phyloP scores from a whole-genome alignment of 2,329 filamentous ascomycete genomes.

The Talaromyces sp. region DNA sequence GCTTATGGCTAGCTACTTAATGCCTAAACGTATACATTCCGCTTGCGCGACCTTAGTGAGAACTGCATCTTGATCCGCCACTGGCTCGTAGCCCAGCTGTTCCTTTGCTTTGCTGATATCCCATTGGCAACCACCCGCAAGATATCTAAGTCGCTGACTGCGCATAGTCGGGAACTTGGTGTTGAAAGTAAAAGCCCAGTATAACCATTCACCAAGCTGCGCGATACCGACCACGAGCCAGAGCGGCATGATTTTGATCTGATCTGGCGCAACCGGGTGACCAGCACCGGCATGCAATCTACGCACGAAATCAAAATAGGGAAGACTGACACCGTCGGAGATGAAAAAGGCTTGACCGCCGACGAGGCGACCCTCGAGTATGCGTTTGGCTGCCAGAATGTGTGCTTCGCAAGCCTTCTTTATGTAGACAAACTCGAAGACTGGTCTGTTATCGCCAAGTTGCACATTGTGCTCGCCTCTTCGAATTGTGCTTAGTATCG shows the following conservation, averaged over 20 bases:
- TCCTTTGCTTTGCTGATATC: constrained; percentile 14
- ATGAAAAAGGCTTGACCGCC: constrained; percentile 14
- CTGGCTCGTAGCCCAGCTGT: constrained; percentile 6
- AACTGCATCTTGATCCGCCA: constrained; percentile 8
- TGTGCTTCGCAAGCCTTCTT: constrained; percentile 14
- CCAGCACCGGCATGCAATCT: constrained; percentile 12
- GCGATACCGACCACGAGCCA: constrained; percentile 10
- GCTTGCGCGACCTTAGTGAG: not conserved
- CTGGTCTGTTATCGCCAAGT: constrained; percentile 11
- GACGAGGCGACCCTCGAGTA: not conserved
- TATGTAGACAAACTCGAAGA: constrained; percentile 13
- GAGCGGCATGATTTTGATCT: constrained; percentile 12
- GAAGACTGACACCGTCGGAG: constrained; percentile 14
- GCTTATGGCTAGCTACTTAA: not conserved
- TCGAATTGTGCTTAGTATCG: not conserved
- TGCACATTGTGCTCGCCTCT: constrained; percentile 12
- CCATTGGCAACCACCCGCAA: constrained; percentile 12
- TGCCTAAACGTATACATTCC: constrained; percentile 9
- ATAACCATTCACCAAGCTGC: constrained; percentile 8
- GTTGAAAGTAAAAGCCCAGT: constrained; percentile 12
- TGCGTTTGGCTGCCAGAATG: constrained; percentile 12
- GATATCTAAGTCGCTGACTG: constrained; percentile 7
- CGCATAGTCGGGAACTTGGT: constrained; percentile 7
- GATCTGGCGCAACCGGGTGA: constrained; percentile 7
- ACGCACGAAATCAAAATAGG: constrained; percentile 12